Evolutionary conservation across 2,329 filamentous ascomycete genomes (phyloP).

Genomic region (Exophiala viscosa): DNA sequence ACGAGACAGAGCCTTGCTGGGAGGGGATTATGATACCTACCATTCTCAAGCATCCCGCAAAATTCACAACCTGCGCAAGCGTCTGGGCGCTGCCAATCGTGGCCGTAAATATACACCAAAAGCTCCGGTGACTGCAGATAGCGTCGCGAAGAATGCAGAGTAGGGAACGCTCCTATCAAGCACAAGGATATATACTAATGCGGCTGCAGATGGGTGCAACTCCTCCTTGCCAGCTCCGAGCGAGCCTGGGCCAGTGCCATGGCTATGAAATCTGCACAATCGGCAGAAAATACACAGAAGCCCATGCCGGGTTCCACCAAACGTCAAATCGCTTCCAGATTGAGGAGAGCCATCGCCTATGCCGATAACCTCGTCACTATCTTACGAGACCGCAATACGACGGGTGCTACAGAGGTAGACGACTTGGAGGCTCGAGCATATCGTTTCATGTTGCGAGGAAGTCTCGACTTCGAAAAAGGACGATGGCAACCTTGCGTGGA

Average conservation of each 20-base stretch:
- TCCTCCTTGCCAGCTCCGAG: constrained; percentile 83
- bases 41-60: constrained; percentile 74
- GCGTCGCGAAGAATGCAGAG: constrained; percentile 72
- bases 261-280: constrained; percentile 82
- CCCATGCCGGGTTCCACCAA: constrained; percentile 74
- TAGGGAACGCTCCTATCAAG: constrained; percentile 44
- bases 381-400: constrained; percentile 60
- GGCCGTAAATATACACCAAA: constrained; percentile 79
- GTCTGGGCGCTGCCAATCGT: constrained; percentile 78
- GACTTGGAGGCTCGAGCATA: constrained; percentile 85
- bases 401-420: constrained; percentile 65
- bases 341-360: constrained; percentile 71
- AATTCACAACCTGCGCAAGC: constrained; percentile 78
- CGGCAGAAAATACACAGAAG: constrained; percentile 67
- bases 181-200: constrained; percentile 12
- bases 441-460: constrained; percentile 69
- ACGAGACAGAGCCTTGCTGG: constrained; percentile 76
- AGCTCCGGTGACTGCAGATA: constrained; percentile 65
- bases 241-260: constrained; percentile 94
- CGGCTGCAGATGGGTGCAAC: constrained; percentile 61
- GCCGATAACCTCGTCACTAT: constrained; percentile 65
- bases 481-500: constrained; percentile 75
- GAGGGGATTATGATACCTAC: constrained; percentile 86
- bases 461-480: constrained; percentile 80
- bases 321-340: constrained; percentile 81